Percentiles rank a stretch among this genome's conserved stretches.
Conservation (phyloP, 176 grass and related monocot genomes). For the Chrysopogon serrulatus region DNA sequence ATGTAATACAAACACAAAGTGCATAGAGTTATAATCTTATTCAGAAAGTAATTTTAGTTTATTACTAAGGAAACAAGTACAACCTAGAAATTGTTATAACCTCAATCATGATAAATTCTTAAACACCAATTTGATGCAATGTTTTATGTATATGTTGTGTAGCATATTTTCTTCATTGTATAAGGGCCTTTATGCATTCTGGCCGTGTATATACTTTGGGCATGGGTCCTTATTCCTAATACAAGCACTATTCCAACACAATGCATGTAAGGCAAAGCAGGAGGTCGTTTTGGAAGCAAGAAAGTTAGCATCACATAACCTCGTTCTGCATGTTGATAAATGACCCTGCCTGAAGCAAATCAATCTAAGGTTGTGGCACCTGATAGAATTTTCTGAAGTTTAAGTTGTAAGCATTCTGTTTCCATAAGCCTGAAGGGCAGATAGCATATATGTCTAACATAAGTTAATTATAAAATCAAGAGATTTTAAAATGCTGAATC, state of each 20-base stretch:
- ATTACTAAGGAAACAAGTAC: background rate
- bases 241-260: too few species aligned
- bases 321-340: too few species aligned
- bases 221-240: too few species aligned
- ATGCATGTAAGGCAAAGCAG: background rate
- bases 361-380: background rate
- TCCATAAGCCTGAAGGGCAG: too few species aligned
- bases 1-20: background rate
- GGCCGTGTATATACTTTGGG: too few species aligned
- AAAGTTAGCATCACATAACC: background rate
- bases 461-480: background rate
- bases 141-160: too few species aligned
- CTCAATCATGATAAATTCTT: background rate
- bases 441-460: background rate
- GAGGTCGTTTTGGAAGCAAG: background rate
- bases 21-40: background rate
- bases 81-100: background rate
- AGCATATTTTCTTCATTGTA: too few species aligned
- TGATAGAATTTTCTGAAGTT: too few species aligned
- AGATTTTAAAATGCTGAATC: background rate
- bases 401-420: too few species aligned
- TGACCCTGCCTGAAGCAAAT: too few species aligned
- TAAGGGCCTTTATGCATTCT: too few species aligned
- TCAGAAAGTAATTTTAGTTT: background rate
- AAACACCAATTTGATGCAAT: background rate